Percentiles rank a stretch among this genome's conserved stretches.
phyloP scores from a whole-genome alignment of 1,139 yeast genomes.

The Protomyces inouyei region DNA sequence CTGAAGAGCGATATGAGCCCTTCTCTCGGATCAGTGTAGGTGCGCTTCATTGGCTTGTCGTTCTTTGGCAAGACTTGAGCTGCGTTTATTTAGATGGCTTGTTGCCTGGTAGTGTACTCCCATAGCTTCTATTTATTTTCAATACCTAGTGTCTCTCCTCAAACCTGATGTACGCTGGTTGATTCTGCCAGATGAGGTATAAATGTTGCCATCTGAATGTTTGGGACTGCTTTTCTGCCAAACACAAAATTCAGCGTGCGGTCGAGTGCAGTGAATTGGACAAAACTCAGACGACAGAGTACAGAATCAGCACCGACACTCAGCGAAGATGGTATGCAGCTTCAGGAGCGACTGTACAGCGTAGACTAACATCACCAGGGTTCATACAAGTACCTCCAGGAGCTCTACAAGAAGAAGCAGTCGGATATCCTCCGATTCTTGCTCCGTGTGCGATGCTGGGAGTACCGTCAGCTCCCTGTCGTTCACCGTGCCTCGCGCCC shows the following conservation, averaged over 20 bases:
- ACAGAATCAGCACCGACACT: background rate
- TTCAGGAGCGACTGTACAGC: background rate
- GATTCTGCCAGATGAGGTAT: too few relatives aligned
- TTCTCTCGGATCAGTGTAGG: background rate
- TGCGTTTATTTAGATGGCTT: too few relatives aligned
- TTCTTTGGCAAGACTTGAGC: background rate
- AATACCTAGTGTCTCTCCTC: too few relatives aligned
- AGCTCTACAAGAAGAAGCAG: conserved; percentile 98
- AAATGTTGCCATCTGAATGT: background rate
- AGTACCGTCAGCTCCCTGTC: conserved; percentile 98
- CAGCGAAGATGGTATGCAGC: background rate
- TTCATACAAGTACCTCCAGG: conserved; percentile 98
- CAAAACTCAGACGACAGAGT: background rate
- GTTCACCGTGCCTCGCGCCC: conserved; percentile 99
- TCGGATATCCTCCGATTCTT: conserved; percentile 85
- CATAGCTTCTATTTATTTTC: too few relatives aligned
- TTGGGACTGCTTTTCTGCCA: background rate
- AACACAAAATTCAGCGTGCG: background rate
- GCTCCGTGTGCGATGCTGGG: conserved; percentile 98
- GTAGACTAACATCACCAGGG: conserved; percentile 49
- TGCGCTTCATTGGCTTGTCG: conserved; percentile 13
- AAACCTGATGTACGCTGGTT: too few relatives aligned
- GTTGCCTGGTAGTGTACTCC: too few relatives aligned
- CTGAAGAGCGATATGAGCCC: background rate
- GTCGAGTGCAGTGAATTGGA: background rate